Percentiles rank a stretch among this genome's conserved stretches.
Conservation (phyloP, 768 basidiomycete species). For the Leccinum olivaceopallidum region DNA sequence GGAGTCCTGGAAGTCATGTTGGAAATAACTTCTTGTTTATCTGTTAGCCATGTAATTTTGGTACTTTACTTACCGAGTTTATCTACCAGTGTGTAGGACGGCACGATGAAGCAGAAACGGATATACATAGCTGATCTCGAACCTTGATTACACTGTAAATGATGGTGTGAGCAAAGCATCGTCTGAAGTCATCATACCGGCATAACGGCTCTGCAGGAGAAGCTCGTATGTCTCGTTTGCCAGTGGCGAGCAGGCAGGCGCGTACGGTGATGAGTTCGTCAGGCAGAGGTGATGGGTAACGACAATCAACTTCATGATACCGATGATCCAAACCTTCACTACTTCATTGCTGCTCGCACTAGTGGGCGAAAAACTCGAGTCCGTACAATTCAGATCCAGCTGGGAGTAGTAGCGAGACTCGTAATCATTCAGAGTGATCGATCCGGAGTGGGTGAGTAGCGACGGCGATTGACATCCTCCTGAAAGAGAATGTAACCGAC, state of each 20-base stretch:
- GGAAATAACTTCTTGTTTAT: slow-evolving; percentile 11
- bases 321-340: not conserved
- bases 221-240: not conserved
- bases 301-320: not conserved
- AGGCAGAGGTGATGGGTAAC: not conserved
- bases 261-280: not conserved
- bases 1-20: slow-evolving; percentile 21
- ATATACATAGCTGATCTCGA: not conserved
- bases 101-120: not conserved
- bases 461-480: not conserved
- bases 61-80: not conserved
- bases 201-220: not conserved
- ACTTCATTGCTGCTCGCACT: not conserved
- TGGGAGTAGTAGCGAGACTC: not conserved
- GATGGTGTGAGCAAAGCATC: not conserved
- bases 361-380: not conserved
- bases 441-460: not conserved
- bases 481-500: not conserved
- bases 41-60: not conserved
- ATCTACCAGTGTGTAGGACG: not conserved
- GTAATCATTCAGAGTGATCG: not conserved
- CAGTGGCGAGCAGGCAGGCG: not conserved
- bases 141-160: not conserved
- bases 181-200: not conserved
- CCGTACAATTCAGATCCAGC: not conserved